phyloP scores from a whole-genome alignment of 2,329 filamentous ascomycete genomes.

The Epichloe baconii region DNA sequence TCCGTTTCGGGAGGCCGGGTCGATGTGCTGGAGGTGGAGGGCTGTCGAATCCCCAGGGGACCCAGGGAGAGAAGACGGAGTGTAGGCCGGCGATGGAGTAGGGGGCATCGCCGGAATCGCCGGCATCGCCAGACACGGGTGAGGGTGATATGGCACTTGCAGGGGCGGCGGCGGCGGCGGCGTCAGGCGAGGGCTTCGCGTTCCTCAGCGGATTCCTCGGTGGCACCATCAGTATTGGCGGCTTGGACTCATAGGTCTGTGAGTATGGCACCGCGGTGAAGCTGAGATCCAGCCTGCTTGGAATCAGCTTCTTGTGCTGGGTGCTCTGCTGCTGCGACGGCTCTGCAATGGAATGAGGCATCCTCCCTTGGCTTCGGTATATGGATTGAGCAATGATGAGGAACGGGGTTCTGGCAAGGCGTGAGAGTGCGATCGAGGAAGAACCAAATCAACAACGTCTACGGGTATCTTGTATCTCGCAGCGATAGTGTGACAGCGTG shows the following conservation, averaged over 20 bases:
- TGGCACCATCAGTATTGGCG: background rate
- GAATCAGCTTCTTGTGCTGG: background rate
- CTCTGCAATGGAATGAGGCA: background rate
- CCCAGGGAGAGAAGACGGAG: background rate
- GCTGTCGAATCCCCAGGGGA: background rate
- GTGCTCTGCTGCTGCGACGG: background rate
- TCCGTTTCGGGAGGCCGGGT: background rate
- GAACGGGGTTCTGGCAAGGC: too few species aligned
- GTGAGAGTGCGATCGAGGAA: too few species aligned
- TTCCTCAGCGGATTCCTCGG: background rate
- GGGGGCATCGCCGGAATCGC: background rate
- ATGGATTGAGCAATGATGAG: too few species aligned
- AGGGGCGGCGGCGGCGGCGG: background rate
- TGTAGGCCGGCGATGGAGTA: background rate
- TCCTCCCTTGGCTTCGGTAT: background rate
- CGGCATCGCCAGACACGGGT: background rate
- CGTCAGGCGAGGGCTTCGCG: background rate
- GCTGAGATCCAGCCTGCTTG: background rate
- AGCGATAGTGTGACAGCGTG: too few species aligned
- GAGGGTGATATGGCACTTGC: background rate
- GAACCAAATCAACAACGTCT: too few species aligned
- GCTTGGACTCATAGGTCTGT: background rate
- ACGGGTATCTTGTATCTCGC: too few species aligned
- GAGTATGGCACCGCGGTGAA: constrained; percentile 1
- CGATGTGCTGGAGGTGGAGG: background rate